Evolutionary conservation across 2,329 filamentous ascomycete species (phyloP).

Genomic region (Aspergillus viridinutans): DNA sequence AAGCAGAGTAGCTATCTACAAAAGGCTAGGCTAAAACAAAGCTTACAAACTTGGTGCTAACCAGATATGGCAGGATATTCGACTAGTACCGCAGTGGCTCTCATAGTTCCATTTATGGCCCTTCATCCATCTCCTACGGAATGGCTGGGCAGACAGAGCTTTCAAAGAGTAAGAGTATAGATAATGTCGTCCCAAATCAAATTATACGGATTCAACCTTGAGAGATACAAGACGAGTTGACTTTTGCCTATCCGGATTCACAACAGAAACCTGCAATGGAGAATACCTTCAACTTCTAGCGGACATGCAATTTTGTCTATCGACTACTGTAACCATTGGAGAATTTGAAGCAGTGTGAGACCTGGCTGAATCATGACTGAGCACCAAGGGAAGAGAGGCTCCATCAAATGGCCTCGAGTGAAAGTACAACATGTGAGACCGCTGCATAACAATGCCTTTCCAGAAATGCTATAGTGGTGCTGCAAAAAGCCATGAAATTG

Average conservation of each 20-base stretch:
- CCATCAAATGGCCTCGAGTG: not conserved
- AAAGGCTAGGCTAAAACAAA: not conserved
- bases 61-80: not conserved
- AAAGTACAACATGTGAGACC: not conserved
- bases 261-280: not conserved
- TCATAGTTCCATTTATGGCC: too few species aligned
- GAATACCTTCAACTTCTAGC: not conserved
- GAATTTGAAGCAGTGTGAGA: not conserved
- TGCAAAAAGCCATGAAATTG: not conserved
- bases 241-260: not conserved
- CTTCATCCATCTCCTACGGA: too few species aligned
- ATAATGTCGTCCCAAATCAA: too few species aligned
- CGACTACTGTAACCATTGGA: not conserved
- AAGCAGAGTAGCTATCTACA: slow-evolving; percentile 3
- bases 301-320: not conserved
- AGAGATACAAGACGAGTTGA: not conserved
- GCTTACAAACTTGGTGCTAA: not conserved
- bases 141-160: too few species aligned
- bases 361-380: not conserved
- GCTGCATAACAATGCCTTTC: not conserved
- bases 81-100: not conserved
- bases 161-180: too few species aligned
- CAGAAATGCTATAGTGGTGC: not conserved
- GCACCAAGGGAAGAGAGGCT: not conserved
- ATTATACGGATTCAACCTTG: not conserved